Evolutionary conservation across 805 yeast genomes (phyloP), one percentile per base, ranked within the genome.

Genomic region (Candida orba): DNA sequence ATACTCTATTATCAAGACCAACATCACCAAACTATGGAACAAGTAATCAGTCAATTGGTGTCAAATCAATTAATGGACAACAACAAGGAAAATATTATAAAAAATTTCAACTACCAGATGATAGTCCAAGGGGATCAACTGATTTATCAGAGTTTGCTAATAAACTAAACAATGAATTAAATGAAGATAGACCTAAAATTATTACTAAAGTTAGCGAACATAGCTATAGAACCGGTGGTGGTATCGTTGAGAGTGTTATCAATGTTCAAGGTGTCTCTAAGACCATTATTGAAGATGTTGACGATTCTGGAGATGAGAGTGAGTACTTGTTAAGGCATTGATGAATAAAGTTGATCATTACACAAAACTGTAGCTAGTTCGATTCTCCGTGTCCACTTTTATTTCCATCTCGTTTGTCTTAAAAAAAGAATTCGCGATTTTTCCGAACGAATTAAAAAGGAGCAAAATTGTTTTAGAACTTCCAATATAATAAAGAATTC

Each of bases 191-290:
- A 22, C 8, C 44, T 2, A 17, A 33, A 5, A 18, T 29, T 27
- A 15, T 23, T 25, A 34, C 36, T 13, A 36, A 42, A 13, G 32
- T 42, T 1, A 38, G 45, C 13, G 52, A 47, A 20, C 60, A 52
- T 30, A 57, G 59, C 30, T 57, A 43, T 38, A 39, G 57, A 15
- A 54, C 59, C 1, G 60, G 62, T 31, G 58, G 90, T 13, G 60
- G 91, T 8, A 80, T 88, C 42, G 75, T 85, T 43, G 96, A 88
- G 64, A 79, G 85, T 34, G 81, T 88, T 15, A 79, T 88, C n/a
- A 84, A 81, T 40, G 84, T 84, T 24, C 80, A 82, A 57, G 96
- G 96, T 42, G 84, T 85, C 18, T 80, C 79, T 54, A 88, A 88
- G 68, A 87, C 95, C 4, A 84, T 88, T 48, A 87, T 88, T 54